phyloP scores from a whole-genome alignment of 2,329 filamentous ascomycete species.

The Epichloe sibirici region DNA sequence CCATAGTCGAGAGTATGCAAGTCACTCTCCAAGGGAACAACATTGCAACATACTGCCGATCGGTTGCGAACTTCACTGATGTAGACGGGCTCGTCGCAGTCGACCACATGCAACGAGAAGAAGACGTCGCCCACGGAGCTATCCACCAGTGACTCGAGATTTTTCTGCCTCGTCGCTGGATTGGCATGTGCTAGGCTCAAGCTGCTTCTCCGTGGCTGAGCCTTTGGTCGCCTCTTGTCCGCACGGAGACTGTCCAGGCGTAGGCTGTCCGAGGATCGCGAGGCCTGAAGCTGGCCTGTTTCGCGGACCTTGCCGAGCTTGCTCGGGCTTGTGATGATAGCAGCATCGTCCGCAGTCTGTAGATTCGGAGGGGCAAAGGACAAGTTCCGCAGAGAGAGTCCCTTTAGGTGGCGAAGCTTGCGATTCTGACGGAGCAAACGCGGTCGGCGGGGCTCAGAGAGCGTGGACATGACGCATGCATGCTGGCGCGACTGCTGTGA shows the following conservation, averaged over 20 bases:
- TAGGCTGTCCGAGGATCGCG: constrained; percentile 29
- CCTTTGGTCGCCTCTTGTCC: constrained; percentile 7
- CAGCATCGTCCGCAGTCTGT: constrained; percentile 68
- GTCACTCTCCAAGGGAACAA: background rate
- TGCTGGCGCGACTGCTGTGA: constrained; percentile 5
- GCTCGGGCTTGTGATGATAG: constrained; percentile 55
- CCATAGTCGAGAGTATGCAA: background rate
- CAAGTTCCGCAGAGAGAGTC: constrained; percentile 78
- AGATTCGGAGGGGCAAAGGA: constrained; percentile 47
- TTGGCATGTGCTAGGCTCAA: constrained; percentile 34
- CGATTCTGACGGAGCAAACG: constrained; percentile 62
- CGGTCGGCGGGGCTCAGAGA: constrained; percentile 30
- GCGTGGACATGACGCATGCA: constrained; percentile 20
- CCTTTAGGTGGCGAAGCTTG: constrained; percentile 75
- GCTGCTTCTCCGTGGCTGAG: constrained; percentile 33
- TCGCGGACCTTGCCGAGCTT: constrained; percentile 47
- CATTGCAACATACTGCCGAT: constrained; percentile 44
- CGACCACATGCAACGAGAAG: constrained; percentile 67
- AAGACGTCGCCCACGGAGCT: constrained; percentile 74
- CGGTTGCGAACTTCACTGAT: constrained; percentile 70
- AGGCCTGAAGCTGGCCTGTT: constrained; percentile 37
- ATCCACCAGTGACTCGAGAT: constrained; percentile 60
- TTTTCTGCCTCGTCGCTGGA: constrained; percentile 51
- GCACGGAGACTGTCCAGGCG: constrained; percentile 5
- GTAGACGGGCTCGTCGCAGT: constrained; percentile 64